A percentile compares a stretch with the other conserved stretches of the same genome.
Evolutionary conservation across 1,139 yeast genomes (phyloP).

Genomic region (Saccharomycopsis phalli): DNA sequence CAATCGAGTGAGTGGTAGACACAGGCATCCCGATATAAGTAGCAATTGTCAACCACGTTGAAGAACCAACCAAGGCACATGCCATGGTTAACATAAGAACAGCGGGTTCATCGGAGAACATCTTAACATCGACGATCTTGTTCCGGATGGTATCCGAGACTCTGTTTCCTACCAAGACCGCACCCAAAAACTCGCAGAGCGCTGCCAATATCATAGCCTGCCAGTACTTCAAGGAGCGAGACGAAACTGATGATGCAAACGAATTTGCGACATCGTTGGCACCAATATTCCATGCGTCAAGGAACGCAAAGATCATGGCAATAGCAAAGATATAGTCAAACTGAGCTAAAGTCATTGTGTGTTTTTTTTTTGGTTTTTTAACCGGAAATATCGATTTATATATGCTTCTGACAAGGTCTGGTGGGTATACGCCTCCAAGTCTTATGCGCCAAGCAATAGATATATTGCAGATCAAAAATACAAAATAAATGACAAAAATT

Average conservation of each 20-base stretch:
- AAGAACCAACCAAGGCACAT: slow-evolving; percentile 70
- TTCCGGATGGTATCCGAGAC: slow-evolving; percentile 63
- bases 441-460: too few relatives aligned
- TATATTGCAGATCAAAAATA: too few relatives aligned
- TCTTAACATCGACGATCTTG: slow-evolving; percentile 45
- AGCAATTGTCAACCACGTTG: slow-evolving; percentile 61
- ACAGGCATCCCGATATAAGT: slow-evolving; percentile 66
- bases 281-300: slow-evolving; percentile 78
- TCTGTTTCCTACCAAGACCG: slow-evolving; percentile 62
- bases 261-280: slow-evolving; percentile 82
- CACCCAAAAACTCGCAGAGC: slow-evolving; percentile 63
- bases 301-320: slow-evolving; percentile 61
- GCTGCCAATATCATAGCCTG: slow-evolving; percentile 69
- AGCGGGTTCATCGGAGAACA: slow-evolving; percentile 50
- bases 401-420: too few relatives aligned
- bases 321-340: slow-evolving; percentile 61
- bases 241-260: slow-evolving; percentile 65
- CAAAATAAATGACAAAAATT: too few relatives aligned
- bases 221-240: slow-evolving; percentile 60
- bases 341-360: slow-evolving; percentile 33
- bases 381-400: too few relatives aligned
- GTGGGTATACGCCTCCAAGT: too few relatives aligned
- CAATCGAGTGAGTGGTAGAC: slow-evolving; percentile 72
- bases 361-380: background rate
- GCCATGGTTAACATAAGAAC: slow-evolving; percentile 69